Evolutionary conservation across 768 basidiomycete species (phyloP), one percentile per base, ranked within the genome.

Genomic region (Suillus subluteus): DNA sequence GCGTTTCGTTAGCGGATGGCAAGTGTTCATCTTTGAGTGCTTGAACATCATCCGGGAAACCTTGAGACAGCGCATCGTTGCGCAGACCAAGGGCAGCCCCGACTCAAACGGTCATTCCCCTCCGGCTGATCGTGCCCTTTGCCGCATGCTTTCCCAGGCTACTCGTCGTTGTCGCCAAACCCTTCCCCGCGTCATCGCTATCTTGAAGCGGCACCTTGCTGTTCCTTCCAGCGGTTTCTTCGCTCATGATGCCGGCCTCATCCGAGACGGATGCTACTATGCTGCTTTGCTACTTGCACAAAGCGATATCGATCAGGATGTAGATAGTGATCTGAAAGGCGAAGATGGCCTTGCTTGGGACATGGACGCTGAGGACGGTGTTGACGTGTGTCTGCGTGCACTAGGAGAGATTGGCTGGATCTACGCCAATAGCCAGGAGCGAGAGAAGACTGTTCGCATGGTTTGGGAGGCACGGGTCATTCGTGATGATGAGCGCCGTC

Each of bases 1-100:
- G 63, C 78, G 89, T 65, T 96, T 92, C 74, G 88, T 90, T 55
- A 89, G 91, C 72, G 89, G 90, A 41, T 97, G 95, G 95, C 91
- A 93, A 85, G 90, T 95, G 64, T 95, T 93, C 78, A 89, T 96
- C 68, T 97, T 97, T 70, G 94, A 96, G 77, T 94, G 92, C 75
- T 85, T 95, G 75, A 96, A 96, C 76, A 86, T 94, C 69, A 91
- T 97, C 70, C 89, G 93, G 37, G 94, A 95, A 73, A 86, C 89
- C 3, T 86, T 98, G 38, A 89, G 91, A 73, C 87, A 89, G 66
- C 87, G 84, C 40, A 78, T 84, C 3, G 72, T 82, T 11, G 44
- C 75, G 4, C 74, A 71, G 13, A 66, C 73, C 65, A 82, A 82
- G 61, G 85, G 84, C 71, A 77, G 79, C 66, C 62, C 68, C 68